Conservation (phyloP, 495 filamentous ascomycete genomes). For the Astrocystis sublimbata region DNA sequence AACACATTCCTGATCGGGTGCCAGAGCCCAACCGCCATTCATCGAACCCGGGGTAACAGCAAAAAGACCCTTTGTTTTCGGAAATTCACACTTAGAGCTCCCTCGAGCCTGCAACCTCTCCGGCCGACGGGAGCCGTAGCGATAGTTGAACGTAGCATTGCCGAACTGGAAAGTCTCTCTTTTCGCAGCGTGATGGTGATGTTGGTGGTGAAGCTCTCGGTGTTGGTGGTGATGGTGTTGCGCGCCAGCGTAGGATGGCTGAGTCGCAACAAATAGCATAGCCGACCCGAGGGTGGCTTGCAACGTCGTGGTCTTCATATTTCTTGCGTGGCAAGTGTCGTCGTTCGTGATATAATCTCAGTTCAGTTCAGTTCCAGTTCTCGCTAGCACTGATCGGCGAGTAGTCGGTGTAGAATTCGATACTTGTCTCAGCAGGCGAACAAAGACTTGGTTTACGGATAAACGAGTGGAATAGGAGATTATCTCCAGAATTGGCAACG, state of each 20-base stretch:
- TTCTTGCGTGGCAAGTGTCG: constrained; percentile 22
- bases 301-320: constrained; percentile 55
- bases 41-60: constrained; percentile 60
- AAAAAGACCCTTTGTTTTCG: constrained; percentile 66
- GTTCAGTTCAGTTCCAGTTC: neutral
- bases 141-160: constrained; percentile 21
- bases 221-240: constrained; percentile 41
- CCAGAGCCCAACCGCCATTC: constrained; percentile 85
- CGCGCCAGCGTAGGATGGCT: constrained; percentile 31
- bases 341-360: neutral
- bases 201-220: constrained; percentile 27
- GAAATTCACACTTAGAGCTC: constrained; percentile 63
- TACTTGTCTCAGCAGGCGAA: neutral
- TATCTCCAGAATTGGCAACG: constrained; percentile 11
- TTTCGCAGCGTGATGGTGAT: constrained; percentile 21
- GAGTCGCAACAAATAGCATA: constrained; percentile 42
- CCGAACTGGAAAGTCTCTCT: constrained; percentile 11
- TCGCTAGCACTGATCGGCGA: neutral
- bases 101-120: constrained; percentile 33
- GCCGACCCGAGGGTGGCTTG: constrained; percentile 52
- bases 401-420: neutral
- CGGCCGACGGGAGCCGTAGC: constrained; percentile 24
- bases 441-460: neutral
- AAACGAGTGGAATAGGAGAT: constrained; percentile 22
- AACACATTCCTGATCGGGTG: constrained; percentile 69